Base-by-base conservation (phyloP, 192 early-diverging fungal species). In the Linnemannia hyalina region DNA sequence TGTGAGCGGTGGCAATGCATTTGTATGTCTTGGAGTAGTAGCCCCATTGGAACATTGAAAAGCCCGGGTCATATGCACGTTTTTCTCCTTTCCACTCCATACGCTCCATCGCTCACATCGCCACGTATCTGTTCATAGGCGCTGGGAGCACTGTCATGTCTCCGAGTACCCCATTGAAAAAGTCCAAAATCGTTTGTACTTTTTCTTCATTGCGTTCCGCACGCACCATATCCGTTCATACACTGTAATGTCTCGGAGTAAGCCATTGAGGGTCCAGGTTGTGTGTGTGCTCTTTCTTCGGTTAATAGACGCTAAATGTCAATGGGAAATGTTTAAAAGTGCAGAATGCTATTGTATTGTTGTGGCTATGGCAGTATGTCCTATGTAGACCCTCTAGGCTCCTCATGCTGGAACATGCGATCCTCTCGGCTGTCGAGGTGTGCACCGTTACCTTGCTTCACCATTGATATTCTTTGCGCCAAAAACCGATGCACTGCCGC, bases 391-490 rank as follows among this genome's bases (percentile, higher is more conserved):
- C 41, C 54, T 57, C 54, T 75, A 75, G n/a, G 2, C 74, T 32
- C 60, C 74, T 35, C 1, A 60, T 75, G 29, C 36, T 75, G 47
- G 54, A 75, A 41, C 74, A 60, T 54, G 74, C 52, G 54, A 57
- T 74, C 47, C 52, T 74, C 26, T 49, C 52, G 74, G 26, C 74
- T 75, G 26, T 57, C 47, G 16, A 75, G 35, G 49, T 57, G 49
- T 73, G 36, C 52, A 18, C 54, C 47, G 16, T 60, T 20, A 4
- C 47, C 18, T 57, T 57, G 74, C 54, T 41, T 75, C 52, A 60
- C 74, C 74, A 75, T 55, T 60, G 54, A 75, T 75, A 54, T 60
- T 60, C 54, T 38, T 75, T 75, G 74, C 74, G 54, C 54, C 74
- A 75, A 75, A 75, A 75, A 75, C 70, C 13, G 68, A 70, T 5